phyloP scores from a whole-genome alignment of 192 early-diverging fungal species.

The Phycomyces blakesleeanus region DNA sequence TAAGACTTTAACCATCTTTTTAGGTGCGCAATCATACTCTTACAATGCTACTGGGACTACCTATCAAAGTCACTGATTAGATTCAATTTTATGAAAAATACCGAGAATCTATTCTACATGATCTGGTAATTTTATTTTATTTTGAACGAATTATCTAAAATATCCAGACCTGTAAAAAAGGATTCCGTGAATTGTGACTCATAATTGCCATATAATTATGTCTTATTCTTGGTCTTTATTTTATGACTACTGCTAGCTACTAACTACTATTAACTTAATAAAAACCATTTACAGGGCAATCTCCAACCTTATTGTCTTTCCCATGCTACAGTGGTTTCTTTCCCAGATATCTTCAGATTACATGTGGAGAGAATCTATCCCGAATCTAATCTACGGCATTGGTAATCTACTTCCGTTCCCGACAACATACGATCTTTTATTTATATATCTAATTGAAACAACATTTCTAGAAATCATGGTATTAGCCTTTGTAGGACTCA shows the following conservation, averaged over 20 bases:
- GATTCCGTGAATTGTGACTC: too few species aligned
- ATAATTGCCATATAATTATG: too few species aligned
- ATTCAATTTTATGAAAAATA: slow-evolving; percentile 39
- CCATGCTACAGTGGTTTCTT: slow-evolving; percentile 33
- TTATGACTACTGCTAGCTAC: too few species aligned
- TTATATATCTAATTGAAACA: background rate
- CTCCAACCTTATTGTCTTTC: slow-evolving; percentile 36
- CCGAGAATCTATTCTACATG: slow-evolving; percentile 43
- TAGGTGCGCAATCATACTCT: slow-evolving; percentile 35
- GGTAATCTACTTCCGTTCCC: slow-evolving; percentile 9
- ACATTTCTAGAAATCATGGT: slow-evolving; percentile 9
- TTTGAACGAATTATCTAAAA: too few species aligned
- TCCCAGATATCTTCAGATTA: slow-evolving; percentile 13
- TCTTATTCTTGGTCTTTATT: too few species aligned
- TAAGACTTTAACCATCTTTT: slow-evolving; percentile 2
- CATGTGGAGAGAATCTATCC: slow-evolving; percentile 38
- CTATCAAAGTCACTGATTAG: slow-evolving; percentile 39
- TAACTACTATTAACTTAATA: too few species aligned
- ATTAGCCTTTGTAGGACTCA: slow-evolving; percentile 15
- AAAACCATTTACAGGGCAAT: slow-evolving; percentile 13
- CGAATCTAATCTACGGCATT: slow-evolving; percentile 37
- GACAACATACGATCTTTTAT: background rate
- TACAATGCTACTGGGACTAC: slow-evolving; percentile 47
- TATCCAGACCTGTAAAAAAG: too few species aligned
- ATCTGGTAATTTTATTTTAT: slow-evolving; percentile 25